Percentiles rank a stretch among this genome's conserved stretches.
Evolutionary conservation across 2,329 filamentous ascomycete genomes (phyloP).

Genomic region (Ascochyta lentis): DNA sequence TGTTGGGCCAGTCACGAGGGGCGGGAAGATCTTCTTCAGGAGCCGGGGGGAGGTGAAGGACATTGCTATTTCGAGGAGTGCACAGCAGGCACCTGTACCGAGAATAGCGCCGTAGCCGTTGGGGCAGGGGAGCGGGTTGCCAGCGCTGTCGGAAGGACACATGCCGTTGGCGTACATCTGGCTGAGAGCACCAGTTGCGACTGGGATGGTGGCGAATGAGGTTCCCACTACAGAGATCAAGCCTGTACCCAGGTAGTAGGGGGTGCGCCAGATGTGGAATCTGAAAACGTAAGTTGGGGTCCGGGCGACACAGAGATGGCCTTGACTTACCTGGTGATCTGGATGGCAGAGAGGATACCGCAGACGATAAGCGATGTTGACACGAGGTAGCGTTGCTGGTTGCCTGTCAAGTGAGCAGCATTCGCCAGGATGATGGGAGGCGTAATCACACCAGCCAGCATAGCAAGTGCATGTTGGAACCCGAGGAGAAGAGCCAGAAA

Average conservation of each 20-base stretch:
- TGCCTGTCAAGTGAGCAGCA: conserved; percentile 67
- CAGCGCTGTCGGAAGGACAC: conserved; percentile 65
- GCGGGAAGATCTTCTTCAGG: conserved; percentile 77
- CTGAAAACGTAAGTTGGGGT: conserved; percentile 3
- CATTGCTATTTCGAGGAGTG: conserved; percentile 71
- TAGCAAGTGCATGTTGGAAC: conserved; percentile 79
- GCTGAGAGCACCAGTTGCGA: conserved; percentile 72
- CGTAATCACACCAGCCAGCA: conserved; percentile 73
- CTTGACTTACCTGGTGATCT: conserved; percentile 66
- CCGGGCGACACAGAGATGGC: conserved; percentile 33
- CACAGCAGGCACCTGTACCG: conserved; percentile 64
- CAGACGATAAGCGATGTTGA: conserved; percentile 81
- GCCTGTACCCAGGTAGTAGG: conserved; percentile 71
- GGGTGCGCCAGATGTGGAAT: conserved; percentile 74
- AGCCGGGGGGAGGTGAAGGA: conserved; percentile 74
- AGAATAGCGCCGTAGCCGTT: conserved; percentile 78
- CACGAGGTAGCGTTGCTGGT: conserved; percentile 76
- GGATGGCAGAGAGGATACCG: conserved; percentile 74
- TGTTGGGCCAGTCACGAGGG: conserved; percentile 74
- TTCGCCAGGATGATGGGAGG: conserved; percentile 75
- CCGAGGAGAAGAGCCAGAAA: conserved; percentile 76
- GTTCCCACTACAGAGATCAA: conserved; percentile 81
- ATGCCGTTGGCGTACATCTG: conserved; percentile 82
- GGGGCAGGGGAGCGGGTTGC: conserved; percentile 74
- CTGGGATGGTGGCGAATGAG: conserved; percentile 77